phyloP scores from a whole-genome alignment of 2,329 filamentous ascomycete genomes.

The Didymella lethalis region DNA sequence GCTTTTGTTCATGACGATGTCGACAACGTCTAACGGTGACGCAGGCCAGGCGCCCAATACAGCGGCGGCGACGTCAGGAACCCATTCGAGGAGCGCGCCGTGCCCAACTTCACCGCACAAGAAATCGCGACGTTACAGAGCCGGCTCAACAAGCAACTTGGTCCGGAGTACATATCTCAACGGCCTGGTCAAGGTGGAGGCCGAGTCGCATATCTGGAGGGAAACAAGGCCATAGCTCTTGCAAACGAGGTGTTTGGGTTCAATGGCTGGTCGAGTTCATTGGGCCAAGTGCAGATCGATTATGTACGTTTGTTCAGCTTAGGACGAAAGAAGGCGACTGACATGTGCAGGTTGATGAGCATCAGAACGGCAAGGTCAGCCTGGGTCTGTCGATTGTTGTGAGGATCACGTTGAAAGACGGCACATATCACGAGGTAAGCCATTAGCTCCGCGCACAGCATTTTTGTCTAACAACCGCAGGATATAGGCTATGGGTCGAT shows the following conservation, averaged over 20 bases:
- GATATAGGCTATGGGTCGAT: slow-evolving; percentile 97
- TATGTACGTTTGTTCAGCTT: slow-evolving; percentile 66
- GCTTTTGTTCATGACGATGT: too few relatives aligned
- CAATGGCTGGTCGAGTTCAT: slow-evolving; percentile 97
- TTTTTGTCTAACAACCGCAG: slow-evolving; percentile 44
- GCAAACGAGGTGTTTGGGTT: slow-evolving; percentile 97
- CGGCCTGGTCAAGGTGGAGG: slow-evolving; percentile 82
- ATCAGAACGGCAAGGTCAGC: slow-evolving; percentile 78
- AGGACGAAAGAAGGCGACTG: slow-evolving; percentile 19
- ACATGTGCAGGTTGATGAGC: slow-evolving; percentile 73
- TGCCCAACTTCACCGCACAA: slow-evolving; percentile 84
- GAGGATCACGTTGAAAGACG: slow-evolving; percentile 87
- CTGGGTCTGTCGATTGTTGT: slow-evolving; percentile 90
- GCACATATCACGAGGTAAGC: slow-evolving; percentile 85
- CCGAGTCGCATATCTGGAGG: slow-evolving; percentile 92
- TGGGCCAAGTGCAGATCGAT: slow-evolving; percentile 93
- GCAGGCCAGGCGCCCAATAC: slow-evolving; percentile 51
- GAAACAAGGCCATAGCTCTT: slow-evolving; percentile 94
- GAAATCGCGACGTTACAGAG: slow-evolving; percentile 89
- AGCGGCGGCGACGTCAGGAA: slow-evolving; percentile 62
- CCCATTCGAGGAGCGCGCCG: slow-evolving; percentile 80
- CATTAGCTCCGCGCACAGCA: neutral
- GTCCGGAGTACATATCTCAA: slow-evolving; percentile 93
- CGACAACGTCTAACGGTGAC: slow-evolving; percentile 26
- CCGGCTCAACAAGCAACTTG: slow-evolving; percentile 89